These are phyloP conservation scores for Trypanosoma theileri DNA, from an alignment of 208 protist genomes.

Conservation along the genomic window DNA sequence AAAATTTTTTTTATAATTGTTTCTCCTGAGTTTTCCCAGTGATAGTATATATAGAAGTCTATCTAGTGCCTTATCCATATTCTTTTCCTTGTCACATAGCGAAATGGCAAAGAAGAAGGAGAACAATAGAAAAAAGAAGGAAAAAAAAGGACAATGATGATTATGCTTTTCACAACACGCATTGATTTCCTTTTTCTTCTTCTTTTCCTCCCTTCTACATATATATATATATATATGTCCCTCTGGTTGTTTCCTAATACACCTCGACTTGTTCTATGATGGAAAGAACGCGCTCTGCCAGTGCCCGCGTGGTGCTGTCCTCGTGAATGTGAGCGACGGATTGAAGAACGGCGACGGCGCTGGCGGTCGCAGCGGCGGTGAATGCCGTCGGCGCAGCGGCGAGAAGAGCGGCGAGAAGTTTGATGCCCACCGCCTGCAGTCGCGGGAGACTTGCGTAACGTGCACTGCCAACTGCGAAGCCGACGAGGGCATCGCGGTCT, in stretches of 20 bases:
- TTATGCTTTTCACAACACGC: no score
- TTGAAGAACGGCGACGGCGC: no score
- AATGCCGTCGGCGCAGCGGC: conserved; percentile 38
- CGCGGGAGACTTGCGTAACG: conserved; percentile 44
- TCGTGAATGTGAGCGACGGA: conserved; percentile 53
- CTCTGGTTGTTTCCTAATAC: neutral
- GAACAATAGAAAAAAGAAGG: neutral
- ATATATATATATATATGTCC: conserved; percentile 3
- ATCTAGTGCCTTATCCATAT: neutral
- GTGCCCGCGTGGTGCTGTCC: conserved; percentile 39
- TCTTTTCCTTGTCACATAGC: neutral
- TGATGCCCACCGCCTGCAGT: conserved; percentile 66
- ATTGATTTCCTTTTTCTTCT: no score
- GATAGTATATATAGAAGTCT: neutral
- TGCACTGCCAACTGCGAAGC: conserved; percentile 65
- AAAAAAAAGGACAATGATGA: no score
- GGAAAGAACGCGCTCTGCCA: conserved; percentile 60
- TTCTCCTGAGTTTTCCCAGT: no score
- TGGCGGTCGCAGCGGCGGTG: no score
- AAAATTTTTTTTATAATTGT: neutral
- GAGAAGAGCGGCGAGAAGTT: conserved; percentile 63
- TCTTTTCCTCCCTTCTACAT: neutral
- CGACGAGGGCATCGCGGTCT: conserved; percentile 49
- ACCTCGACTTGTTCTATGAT: neutral
- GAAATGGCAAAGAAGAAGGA: neutral